phyloP scores from a whole-genome alignment of 441 rosid species.

The Brassica hybrid region DNA sequence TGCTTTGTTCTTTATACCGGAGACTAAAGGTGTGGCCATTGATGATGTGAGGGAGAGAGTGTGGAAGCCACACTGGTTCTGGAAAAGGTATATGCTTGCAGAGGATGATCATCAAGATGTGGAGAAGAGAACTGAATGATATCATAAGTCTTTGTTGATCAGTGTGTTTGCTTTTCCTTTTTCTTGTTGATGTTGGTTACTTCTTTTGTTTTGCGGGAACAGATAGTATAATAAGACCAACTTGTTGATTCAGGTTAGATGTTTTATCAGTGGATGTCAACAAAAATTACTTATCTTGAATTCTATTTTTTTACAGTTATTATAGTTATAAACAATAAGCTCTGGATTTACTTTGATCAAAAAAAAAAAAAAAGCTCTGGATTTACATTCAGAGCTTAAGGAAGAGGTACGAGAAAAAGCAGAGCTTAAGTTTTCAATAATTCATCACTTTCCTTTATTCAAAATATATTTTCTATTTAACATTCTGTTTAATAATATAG shows the following conservation, averaged over 20 bases:
- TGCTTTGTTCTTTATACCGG: background rate
- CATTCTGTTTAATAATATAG: background rate
- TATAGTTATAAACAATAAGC: too few species aligned
- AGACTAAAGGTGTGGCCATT: background rate
- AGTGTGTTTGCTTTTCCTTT: background rate
- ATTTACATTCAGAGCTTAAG: too few species aligned
- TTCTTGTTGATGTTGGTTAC: background rate
- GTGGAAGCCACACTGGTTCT: conserved; percentile 62
- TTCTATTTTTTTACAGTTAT: too few species aligned
- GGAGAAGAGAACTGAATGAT: conserved; percentile 28
- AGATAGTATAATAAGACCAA: conserved; percentile 26
- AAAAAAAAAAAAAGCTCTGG: too few species aligned
- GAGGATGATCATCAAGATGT: conserved; percentile 28
- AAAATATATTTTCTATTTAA: background rate
- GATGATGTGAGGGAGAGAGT: conserved; percentile 27
- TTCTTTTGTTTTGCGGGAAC: conserved; percentile 27
- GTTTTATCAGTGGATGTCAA: background rate
- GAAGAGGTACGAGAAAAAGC: conserved; percentile 19
- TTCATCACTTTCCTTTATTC: background rate
- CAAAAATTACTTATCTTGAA: background rate
- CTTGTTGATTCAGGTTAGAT: conserved; percentile 1
- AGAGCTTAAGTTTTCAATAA: background rate
- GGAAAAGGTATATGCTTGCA: conserved; percentile 54
- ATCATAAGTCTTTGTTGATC: background rate
- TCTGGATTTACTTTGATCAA: too few species aligned